Base-by-base conservation (phyloP, 1,139 yeast genomes). In the Scheffersomyces parashehatae region DNA sequence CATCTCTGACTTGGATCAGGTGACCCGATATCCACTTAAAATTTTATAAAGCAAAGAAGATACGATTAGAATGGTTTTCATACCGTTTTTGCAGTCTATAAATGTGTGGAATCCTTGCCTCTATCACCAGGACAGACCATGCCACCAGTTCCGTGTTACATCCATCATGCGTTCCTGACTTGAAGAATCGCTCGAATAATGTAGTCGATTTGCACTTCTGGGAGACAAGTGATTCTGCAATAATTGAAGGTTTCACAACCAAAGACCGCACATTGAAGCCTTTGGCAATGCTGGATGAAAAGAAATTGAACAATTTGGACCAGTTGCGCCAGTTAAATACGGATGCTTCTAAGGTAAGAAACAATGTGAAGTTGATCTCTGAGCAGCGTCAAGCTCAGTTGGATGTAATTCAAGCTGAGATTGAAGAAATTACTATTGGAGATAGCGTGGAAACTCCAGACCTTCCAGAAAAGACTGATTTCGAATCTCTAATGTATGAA, bases 291-390 rank as follows among this genome's bases (percentile, higher is more conserved):
- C 36, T 54, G 3, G 73, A 67, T 43, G 26, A 48, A 20, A 52
- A 54, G 31, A 70, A 69, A 49, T 47, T 70, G 29, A 53, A 59
- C 1, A 59, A 61, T 35, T 50, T 67, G 36, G 64, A 60, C 4
- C 39, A 40, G 28, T 48, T 68, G 13, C 56, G 67, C 39, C 49
- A 47, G 5, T 53, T 70, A 28, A 58, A 61, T 44, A 40, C 42
- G 11, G 50, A 58, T 20, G 44, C 69, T 20, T 41, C 53, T 5
- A 60, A 54, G 38, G 47, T 67, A 8, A 67, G 62, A 31, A 70
- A 70, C 42, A 63, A 60, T 39, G 60, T 67, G 3, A 70, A 69
- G 44, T 47, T 52, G 4, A 35, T 58, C 5, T 38, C 36, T 12
- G 59, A 52, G 15, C 55, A 55, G 29, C 56, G 49, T 46, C 40